phyloP scores from a whole-genome alignment of 1,139 yeast species.

The Debaryomycetaceae sp. region DNA sequence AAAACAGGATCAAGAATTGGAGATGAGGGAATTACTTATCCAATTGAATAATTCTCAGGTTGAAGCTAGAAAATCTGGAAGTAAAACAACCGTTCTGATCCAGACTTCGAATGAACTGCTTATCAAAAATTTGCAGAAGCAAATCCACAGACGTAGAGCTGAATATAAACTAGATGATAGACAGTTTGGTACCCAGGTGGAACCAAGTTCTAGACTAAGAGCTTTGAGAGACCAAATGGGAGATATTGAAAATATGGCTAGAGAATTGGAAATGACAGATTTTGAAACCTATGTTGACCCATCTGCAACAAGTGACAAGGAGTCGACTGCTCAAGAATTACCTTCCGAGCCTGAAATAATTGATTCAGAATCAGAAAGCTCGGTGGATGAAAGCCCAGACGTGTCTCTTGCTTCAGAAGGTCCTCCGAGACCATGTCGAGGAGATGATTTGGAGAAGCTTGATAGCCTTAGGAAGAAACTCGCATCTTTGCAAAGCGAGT shows the following conservation, averaged over 20 bases:
- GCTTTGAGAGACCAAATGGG: conserved; percentile 84
- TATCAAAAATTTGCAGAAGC: conserved; percentile 51
- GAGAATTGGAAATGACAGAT: conserved; percentile 84
- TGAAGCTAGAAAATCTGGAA: conserved; percentile 27
- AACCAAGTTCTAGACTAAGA: conserved; percentile 74
- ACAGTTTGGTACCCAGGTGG: conserved; percentile 57
- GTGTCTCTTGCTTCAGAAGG: conserved; percentile 14
- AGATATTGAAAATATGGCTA: conserved; percentile 75
- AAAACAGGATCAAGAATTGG: conserved; percentile 83
- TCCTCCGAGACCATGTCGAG: conserved; percentile 34
- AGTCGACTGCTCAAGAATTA: conserved; percentile 6
- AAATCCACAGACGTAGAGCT: conserved; percentile 59
- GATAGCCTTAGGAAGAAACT: conserved; percentile 56
- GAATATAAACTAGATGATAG: conserved; percentile 58
- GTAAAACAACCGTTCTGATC: conserved; percentile 38
- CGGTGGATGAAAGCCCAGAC: conserved; percentile 13
- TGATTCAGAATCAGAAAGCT: conserved; percentile 15
- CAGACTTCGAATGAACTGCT: conserved; percentile 44
- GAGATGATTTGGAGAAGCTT: conserved; percentile 44
- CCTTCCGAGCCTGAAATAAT: conserved; percentile 12
- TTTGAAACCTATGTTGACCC: conserved; percentile 47
- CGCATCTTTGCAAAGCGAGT: conserved; percentile 62
- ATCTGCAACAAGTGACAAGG: conserved; percentile 7
- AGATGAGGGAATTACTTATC: conserved; percentile 79
- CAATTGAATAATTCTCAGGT: conserved; percentile 49